Conservation (phyloP, 306 rosid species). For the Cicer pinnatifidum region DNA sequence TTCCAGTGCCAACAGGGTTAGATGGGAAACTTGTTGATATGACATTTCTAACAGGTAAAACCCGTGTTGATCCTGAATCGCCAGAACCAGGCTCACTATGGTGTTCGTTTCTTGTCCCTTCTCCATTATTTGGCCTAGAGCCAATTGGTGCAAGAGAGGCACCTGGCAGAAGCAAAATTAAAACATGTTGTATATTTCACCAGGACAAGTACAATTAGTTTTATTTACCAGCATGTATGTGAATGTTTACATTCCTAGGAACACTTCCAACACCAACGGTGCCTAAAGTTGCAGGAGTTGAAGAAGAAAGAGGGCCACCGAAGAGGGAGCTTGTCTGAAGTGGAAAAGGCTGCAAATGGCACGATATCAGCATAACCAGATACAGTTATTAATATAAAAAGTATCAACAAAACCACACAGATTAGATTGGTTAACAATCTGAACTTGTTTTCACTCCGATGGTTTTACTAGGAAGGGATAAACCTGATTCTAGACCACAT, state of each 20-base stretch:
- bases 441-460: not conserved
- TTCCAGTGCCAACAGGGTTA: slow-evolving; percentile 53
- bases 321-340: slow-evolving; percentile 81
- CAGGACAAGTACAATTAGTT: slow-evolving; percentile 20
- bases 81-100: slow-evolving; percentile 60
- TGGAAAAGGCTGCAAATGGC: slow-evolving; percentile 83
- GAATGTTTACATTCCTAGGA: slow-evolving; percentile 91
- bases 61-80: slow-evolving; percentile 63
- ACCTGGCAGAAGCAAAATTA: slow-evolving; percentile 48
- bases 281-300: slow-evolving; percentile 69
- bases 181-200: slow-evolving; percentile 20
- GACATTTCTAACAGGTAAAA: slow-evolving; percentile 64
- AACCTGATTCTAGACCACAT: not conserved
- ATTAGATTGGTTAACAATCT: slow-evolving; percentile 2
- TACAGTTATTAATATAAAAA: slow-evolving; percentile 30
- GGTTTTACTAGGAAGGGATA: not conserved
- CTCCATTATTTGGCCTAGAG: slow-evolving; percentile 75
- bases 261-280: slow-evolving; percentile 80
- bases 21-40: slow-evolving; percentile 58
- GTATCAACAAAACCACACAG: slow-evolving; percentile 15
- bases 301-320: slow-evolving; percentile 68
- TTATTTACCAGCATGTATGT: slow-evolving; percentile 90
- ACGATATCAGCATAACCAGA: slow-evolving; percentile 35
- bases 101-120: slow-evolving; percentile 64
- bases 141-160: slow-evolving; percentile 68